These are phyloP conservation scores for Lolium multiflorum DNA, from an alignment of 176 grass and related monocot species.

Conservation along the genomic window DNA sequence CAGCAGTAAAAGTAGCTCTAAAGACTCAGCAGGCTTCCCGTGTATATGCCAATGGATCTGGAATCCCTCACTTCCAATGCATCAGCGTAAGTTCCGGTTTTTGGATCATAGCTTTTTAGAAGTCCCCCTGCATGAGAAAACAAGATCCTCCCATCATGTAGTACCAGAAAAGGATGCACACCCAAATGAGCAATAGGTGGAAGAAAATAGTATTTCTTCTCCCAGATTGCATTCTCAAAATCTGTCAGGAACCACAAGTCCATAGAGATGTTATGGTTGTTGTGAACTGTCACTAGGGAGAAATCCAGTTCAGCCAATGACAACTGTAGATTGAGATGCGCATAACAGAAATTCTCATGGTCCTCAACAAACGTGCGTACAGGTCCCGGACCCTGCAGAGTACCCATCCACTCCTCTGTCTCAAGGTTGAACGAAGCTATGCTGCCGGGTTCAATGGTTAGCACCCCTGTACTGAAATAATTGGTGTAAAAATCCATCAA, in stretches of 20 bases:
- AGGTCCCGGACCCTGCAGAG: not conserved
- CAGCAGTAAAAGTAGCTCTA: not conserved
- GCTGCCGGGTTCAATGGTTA: not conserved
- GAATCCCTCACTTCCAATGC: too few relatives aligned
- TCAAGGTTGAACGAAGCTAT: constrained; percentile 10
- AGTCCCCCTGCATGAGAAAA: not conserved
- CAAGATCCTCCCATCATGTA: not conserved
- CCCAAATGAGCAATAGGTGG: not conserved
- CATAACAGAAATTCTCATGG: not conserved
- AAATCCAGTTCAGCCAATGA: not conserved
- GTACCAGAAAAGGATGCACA: not conserved
- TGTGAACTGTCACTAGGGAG: not conserved
- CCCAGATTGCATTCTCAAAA: not conserved
- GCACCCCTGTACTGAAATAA: too few relatives aligned
- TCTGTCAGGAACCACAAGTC: constrained; percentile 23
- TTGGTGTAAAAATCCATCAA: not conserved
- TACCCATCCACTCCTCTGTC: constrained; percentile 10
- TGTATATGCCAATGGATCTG: too few relatives aligned
- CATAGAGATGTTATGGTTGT: not conserved
- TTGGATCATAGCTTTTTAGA: not conserved
- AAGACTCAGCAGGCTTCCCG: not conserved
- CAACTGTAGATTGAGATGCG: not conserved
- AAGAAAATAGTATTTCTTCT: not conserved
- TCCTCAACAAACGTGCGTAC: not conserved
- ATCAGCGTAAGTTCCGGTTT: too few relatives aligned